These are phyloP conservation scores for Hydnum rufescens DNA, from an alignment of 768 basidiomycete species.

Conservation along the genomic window DNA sequence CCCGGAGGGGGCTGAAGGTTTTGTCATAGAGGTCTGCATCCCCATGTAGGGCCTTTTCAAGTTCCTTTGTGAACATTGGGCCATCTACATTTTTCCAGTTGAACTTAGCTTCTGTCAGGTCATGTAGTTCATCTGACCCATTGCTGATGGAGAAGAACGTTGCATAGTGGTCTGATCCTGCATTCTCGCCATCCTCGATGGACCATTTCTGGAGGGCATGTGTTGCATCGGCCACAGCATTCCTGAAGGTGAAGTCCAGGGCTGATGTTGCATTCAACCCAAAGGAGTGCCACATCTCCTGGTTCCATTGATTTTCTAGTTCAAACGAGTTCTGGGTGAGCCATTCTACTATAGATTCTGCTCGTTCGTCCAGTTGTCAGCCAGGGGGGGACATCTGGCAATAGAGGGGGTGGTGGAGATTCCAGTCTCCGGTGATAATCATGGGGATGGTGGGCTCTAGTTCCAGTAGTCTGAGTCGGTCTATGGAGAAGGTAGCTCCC, in stretches of 20 bases:
- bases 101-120: neutral
- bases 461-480: neutral
- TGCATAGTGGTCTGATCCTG: slow-evolving; percentile 3
- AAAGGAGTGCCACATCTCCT: neutral
- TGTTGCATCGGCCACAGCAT: neutral
- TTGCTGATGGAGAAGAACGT: neutral
- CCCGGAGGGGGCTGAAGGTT: neutral
- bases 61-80: neutral
- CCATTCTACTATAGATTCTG: slow-evolving; percentile 1
- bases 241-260: slow-evolving; percentile 7
- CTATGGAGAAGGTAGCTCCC: neutral
- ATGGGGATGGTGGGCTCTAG: neutral
- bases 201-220: slow-evolving; percentile 1
- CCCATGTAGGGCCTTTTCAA: neutral
- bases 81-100: slow-evolving; percentile 4
- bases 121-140: neutral
- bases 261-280: neutral
- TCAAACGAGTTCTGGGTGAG: neutral
- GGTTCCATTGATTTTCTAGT: slow-evolving; percentile 1
- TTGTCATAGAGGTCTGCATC: neutral
- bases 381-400: neutral
- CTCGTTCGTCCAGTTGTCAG: neutral
- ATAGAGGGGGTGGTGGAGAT: slow-evolving; percentile 5
- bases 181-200: neutral
- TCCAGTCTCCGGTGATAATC: slow-evolving; percentile 8